A percentile compares a stretch with the other conserved stretches of the same genome.
Evolutionary conservation across 352 stramenopile genomes (phyloP).

Genomic region (Pythium biforme): DNA sequence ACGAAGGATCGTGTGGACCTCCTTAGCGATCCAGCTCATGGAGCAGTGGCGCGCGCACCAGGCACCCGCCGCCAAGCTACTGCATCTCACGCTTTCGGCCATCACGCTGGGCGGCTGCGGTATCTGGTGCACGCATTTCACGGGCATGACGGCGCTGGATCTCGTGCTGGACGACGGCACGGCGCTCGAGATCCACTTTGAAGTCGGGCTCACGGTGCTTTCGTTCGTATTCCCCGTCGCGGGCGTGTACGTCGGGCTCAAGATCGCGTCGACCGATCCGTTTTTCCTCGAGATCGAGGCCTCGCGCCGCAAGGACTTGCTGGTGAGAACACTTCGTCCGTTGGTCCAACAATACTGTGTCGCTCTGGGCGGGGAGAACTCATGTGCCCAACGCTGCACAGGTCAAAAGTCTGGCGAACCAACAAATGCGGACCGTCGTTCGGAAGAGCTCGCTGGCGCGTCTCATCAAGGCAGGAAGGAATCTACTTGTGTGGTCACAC

Average conservation of each 20-base stretch:
- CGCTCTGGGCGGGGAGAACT: too few species aligned
- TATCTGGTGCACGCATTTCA: conserved; percentile 79
- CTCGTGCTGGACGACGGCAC: conserved; percentile 44
- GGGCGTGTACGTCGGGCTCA: conserved; percentile 57
- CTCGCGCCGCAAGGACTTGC: conserved; percentile 39
- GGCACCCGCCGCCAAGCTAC: conserved; percentile 29
- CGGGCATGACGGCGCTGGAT: conserved; percentile 59
- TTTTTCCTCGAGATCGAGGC: conserved; percentile 72
- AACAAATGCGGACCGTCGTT: conserved; percentile 45
- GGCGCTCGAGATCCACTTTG: conserved; percentile 53
- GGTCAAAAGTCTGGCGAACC: conserved; percentile 36
- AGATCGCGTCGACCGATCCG: conserved; percentile 58
- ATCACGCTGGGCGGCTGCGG: conserved; percentile 54
- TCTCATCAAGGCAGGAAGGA: conserved; percentile 32
- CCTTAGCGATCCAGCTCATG: conserved; percentile 57
- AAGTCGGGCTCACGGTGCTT: conserved; percentile 50
- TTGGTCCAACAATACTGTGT: too few species aligned
- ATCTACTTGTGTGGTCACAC: not conserved
- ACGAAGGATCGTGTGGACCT: not conserved
- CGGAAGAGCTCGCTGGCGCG: conserved; percentile 35
- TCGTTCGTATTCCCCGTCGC: conserved; percentile 56
- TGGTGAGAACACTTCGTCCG: conserved; percentile 33
- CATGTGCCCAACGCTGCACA: too few species aligned
- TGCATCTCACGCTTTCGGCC: conserved; percentile 41
- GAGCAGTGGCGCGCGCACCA: conserved; percentile 61